phyloP scores from a whole-genome alignment of 305 asterid species.

The Salvia sclarea region DNA sequence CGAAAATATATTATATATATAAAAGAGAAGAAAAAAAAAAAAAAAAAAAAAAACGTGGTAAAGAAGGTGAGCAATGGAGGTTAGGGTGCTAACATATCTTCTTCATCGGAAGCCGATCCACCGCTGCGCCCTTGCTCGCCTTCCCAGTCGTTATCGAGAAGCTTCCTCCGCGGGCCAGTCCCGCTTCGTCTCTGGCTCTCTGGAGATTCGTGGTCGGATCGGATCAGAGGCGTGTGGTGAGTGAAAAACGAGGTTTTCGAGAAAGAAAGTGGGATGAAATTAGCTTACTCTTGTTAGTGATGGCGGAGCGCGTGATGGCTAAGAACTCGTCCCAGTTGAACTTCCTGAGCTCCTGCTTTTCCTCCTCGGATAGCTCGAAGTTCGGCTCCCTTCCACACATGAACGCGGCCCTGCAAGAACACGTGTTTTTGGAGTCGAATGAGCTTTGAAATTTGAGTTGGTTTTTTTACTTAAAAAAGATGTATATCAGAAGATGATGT shows the following conservation, averaged over 20 bases:
- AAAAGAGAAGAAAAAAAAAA: neutral
- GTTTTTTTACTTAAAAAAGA: too few species aligned
- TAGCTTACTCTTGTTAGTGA: conserved; percentile 81
- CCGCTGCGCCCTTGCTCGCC: conserved; percentile 49
- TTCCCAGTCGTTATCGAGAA: conserved; percentile 47
- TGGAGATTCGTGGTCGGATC: conserved; percentile 32
- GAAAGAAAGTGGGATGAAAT: neutral
- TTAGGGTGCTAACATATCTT: conserved; percentile 44
- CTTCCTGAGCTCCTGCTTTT: conserved; percentile 73
- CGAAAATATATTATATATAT: neutral
- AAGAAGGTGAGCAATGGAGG: neutral
- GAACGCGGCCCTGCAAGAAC: conserved; percentile 99
- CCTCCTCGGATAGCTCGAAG: conserved; percentile 77
- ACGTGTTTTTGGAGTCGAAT: conserved; percentile 7
- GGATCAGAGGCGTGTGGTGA: neutral
- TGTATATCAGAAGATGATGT: too few species aligned
- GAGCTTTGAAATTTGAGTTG: too few species aligned
- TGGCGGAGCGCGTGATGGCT: conserved; percentile 79
- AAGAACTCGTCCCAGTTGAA: conserved; percentile 87
- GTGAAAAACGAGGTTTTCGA: neutral
- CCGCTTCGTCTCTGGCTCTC: conserved; percentile 67
- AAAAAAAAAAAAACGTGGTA: neutral
- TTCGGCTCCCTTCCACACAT: conserved; percentile 98
- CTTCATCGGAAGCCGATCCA: conserved; percentile 56
- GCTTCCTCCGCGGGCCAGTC: conserved; percentile 43